A percentile compares a stretch with the other conserved stretches of the same genome.
Conservation (phyloP, 2,329 filamentous ascomycete genomes). For the Aspergillus ruber region DNA sequence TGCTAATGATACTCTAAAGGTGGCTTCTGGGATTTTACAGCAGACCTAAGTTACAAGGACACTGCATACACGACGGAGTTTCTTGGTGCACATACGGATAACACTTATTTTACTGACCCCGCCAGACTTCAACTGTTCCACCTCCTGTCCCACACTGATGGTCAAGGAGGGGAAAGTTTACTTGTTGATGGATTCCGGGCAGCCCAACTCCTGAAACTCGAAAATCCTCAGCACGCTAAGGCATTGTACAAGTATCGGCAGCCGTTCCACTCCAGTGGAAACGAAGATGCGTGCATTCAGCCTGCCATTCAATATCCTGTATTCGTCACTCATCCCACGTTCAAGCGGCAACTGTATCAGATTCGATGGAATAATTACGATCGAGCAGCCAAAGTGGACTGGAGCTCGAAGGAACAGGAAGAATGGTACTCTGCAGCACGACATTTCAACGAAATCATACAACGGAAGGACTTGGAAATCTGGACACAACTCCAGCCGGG, state of each 20-base stretch:
- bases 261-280: conserved; percentile 79
- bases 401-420: conserved; percentile 44
- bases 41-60: conserved; percentile 79
- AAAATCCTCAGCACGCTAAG: conserved; percentile 52
- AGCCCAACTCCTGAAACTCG: conserved; percentile 52
- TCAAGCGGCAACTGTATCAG: conserved; percentile 46
- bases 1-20: conserved; percentile 27
- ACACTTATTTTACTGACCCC: conserved; percentile 90
- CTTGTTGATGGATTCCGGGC: conserved; percentile 82
- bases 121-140: conserved; percentile 90
- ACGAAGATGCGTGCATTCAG: conserved; percentile 72
- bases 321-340: conserved; percentile 52
- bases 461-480: conserved; percentile 59
- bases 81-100: conserved; percentile 84
- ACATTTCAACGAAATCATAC: conserved; percentile 66
- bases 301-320: conserved; percentile 67
- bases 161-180: conserved; percentile 65
- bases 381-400: conserved; percentile 60
- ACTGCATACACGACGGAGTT: conserved; percentile 85
- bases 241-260: conserved; percentile 54
- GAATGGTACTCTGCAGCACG: conserved; percentile 76
- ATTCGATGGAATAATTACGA: conserved; percentile 94
- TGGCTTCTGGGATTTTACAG: conserved; percentile 79
- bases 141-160: conserved; percentile 66
- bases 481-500: conserved; percentile 79